Base-by-base conservation (phyloP, 1,284 basidiomycete genomes). In the Wolfiporia cocos region DNA sequence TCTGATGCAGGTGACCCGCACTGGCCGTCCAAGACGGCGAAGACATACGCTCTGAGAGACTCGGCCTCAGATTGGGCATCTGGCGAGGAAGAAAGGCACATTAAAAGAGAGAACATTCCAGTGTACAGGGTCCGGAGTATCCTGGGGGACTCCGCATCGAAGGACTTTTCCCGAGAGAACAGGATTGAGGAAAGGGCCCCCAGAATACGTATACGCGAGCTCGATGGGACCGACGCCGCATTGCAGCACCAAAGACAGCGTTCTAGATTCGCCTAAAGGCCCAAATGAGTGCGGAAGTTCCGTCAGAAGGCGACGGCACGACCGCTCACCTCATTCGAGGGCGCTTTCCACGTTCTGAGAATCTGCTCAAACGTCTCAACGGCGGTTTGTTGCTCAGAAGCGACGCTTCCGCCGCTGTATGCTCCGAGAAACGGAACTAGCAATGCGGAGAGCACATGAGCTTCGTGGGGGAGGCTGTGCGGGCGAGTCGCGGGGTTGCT, bases 211-310 rank as follows among this genome's bases (percentile, higher is more conserved):
- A 67, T 64, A 19, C 76, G 69, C 41, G 70, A 59, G 7, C 52
- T 50, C 10, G 69, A 68, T 10, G 65, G 53, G 11, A 66, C 62
- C 4, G 66, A 58, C 0, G 70, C 74, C 2, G 79, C 80, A 51
- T 74, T 75, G 48, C 75, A 77, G 51, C 81, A 85, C 82, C 82
- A 86, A 21, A 81, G 49, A 49, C 71, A 76, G 15, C 82, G 73
- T 43, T 78, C 75, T 10, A 81, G 46, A 58, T 74, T 69, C 4
- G 59, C 63, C 78, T 79, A 49, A 12, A 36, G 22, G 5, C 10
- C 5, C 9, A 40, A 10, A 34, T 39, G 31, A 7, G 33, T 20
- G 41, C 24, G 37, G 15, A 43, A 30, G 21, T 28, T 35, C 18
- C 24, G 5, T 43, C n/a, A 32, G 7, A 37, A 21, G 23, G n/a